Evolutionary conservation across 345 rosid genomes (phyloP), one percentile per base, ranked within the genome.

Genomic region (Turritis glabra): DNA sequence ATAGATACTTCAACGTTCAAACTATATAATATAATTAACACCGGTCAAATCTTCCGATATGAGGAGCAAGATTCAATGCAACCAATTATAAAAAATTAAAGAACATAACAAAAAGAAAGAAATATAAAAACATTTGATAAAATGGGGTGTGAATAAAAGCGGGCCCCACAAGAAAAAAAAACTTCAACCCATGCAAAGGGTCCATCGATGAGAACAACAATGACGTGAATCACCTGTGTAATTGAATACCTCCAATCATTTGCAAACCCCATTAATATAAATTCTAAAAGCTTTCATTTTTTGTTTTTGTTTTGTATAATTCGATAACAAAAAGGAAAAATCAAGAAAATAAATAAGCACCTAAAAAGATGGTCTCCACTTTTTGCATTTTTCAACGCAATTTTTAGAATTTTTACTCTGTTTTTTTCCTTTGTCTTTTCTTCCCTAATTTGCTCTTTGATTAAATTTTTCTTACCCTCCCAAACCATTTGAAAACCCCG

Each of bases 401-500:
- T 62, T 30, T 50, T 27, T 66, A 13, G 30, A 58, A 29, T 50
- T 60, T 59, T 8, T 25, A 73, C 72, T 44, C 4, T 46, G 7
- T 43, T 54, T 40, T 62, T 26, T 3, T 13, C n/a, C n/a, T n/a
- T n/a, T n/a, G n/a, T n/a, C n/a, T 38, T 50, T 17, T 8, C 17
- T 6, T 47, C 1, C 13, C 4, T 27, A 12, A 7, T 15, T 54
- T 43, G 10, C 4, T 17, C 2, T 56, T 57, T 43, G 19, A 15
- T 53, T 6, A 61, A 48, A 1, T 52, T 41, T 70, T 70, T 54
- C 58, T 48, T 64, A 64, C 84, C 86, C 87, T 85, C 89, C 85
- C 79, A 85, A 87, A 82, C 91, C 87, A 86, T 90, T 93, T 93
- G 95, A 90, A 93, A 89, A 75, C 84, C 91, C 93, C 89, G 65